These are phyloP conservation scores for Debaryomycetaceae sp. DNA, from an alignment of 1,139 yeast species.

Conservation along the genomic window DNA sequence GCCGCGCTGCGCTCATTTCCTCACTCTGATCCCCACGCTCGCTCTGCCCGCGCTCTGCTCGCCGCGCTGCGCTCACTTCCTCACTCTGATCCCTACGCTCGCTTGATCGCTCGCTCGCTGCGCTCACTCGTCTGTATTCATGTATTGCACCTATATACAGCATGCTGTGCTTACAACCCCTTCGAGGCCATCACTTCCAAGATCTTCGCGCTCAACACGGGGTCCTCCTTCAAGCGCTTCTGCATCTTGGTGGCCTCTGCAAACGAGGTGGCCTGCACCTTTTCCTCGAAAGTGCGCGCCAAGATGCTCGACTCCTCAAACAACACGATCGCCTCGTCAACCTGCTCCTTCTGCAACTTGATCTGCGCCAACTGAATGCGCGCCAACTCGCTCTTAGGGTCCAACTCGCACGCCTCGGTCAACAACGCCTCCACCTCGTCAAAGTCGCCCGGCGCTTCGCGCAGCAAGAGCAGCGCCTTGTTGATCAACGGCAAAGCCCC, in stretches of 20 bases:
- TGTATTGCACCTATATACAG: no score
- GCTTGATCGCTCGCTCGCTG: no score
- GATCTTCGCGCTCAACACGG: conserved; percentile 47
- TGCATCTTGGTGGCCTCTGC: conserved; percentile 91
- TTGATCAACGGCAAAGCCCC: conserved; percentile 90
- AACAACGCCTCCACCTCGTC: conserved; percentile 65
- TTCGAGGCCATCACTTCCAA: conserved; percentile 32
- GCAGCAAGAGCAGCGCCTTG: conserved; percentile 73
- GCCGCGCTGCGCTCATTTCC: no score
- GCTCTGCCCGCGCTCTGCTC: no score
- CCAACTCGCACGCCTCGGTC: conserved; percentile 73
- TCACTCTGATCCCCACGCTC: no score
- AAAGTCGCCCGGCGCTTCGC: conserved; percentile 51
- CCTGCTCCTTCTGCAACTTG: conserved; percentile 75
- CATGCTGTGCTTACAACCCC: conserved; percentile 7
- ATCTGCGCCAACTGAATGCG: conserved; percentile 87
- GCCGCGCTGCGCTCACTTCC: no score
- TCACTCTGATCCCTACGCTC: no score
- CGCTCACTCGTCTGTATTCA: no score
- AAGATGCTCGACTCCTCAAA: conserved; percentile 80
- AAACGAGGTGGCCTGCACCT: conserved; percentile 85
- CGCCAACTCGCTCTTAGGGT: conserved; percentile 86
- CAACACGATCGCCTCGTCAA: conserved; percentile 74
- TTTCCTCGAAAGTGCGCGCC: conserved; percentile 82
- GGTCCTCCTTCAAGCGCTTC: conserved; percentile 64